A percentile compares a stretch with the other conserved stretches of the same genome.
These are phyloP conservation scores for Euphorbia corollata DNA, from an alignment of 441 rosid genomes.

Conservation along the genomic window DNA sequence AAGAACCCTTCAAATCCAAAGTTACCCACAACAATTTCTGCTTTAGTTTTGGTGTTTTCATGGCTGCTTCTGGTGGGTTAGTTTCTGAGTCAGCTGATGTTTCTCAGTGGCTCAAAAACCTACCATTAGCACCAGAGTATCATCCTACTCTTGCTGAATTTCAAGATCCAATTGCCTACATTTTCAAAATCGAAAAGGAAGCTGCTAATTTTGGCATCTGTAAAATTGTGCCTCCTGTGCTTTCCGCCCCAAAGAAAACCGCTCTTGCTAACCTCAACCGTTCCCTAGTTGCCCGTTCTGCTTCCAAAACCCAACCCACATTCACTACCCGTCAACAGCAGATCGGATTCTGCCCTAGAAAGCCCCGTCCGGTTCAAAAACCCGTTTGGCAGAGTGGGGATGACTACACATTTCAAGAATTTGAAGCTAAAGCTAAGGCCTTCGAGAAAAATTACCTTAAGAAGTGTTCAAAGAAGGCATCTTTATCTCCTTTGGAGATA, in stretches of 20 bases:
- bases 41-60: constrained; percentile 1
- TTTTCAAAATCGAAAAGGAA: constrained; percentile 93
- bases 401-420: constrained; percentile 68
- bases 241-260: constrained; percentile 61
- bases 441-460: constrained; percentile 64
- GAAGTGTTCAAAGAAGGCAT: constrained; percentile 50
- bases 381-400: constrained; percentile 98
- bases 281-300: constrained; percentile 53
- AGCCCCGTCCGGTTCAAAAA: constrained; percentile 73
- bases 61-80: constrained; percentile 38
- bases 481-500: constrained; percentile 65
- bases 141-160: constrained; percentile 80
- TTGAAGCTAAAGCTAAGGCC: constrained; percentile 78
- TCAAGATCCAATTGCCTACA: constrained; percentile 99
- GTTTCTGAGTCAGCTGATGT: constrained; percentile 39
- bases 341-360: constrained; percentile 96
- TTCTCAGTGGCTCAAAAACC: constrained; percentile 78
- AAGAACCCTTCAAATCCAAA: constrained; percentile 13
- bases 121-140: constrained; percentile 89
- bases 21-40: too few species aligned
- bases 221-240: constrained; percentile 88
- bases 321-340: constrained; percentile 97
- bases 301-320: constrained; percentile 55
- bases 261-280: constrained; percentile 69
- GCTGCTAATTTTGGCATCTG: constrained; percentile 93